A percentile compares a stretch with the other conserved stretches of the same genome.
Conservation (phyloP, 1,284 basidiomycete genomes). For the Phlebopus sp. region DNA sequence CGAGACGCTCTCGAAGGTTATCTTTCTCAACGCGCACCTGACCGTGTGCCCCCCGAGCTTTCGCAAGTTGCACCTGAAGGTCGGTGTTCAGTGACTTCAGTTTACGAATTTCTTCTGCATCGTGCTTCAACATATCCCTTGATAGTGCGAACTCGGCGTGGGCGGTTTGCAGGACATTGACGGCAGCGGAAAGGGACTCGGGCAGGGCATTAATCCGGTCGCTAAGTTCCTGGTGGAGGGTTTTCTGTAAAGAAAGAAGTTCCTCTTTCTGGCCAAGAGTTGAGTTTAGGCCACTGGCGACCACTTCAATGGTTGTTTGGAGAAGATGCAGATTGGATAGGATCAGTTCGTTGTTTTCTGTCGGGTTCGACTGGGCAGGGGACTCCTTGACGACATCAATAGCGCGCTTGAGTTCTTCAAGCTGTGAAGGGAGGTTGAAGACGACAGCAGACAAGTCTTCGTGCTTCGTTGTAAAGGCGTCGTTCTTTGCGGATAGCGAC, state of each 20-base stretch:
- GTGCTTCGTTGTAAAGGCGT: slow-evolving; percentile 34
- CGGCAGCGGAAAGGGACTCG: slow-evolving; percentile 52
- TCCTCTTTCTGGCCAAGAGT: slow-evolving; percentile 48
- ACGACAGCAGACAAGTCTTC: slow-evolving; percentile 37
- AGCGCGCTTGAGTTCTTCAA: slow-evolving; percentile 41
- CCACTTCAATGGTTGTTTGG: slow-evolving; percentile 42
- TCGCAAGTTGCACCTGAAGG: slow-evolving; percentile 65
- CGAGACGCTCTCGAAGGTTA: slow-evolving; percentile 57
- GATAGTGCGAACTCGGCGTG: slow-evolving; percentile 61
- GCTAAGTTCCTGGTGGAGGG: slow-evolving; percentile 49
- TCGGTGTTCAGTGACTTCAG: slow-evolving; percentile 53
- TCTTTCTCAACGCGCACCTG: slow-evolving; percentile 82
- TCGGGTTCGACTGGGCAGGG: slow-evolving; percentile 21
- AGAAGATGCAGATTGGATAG: slow-evolving; percentile 37
- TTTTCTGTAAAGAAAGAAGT: slow-evolving; percentile 34
- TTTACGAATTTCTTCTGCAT: slow-evolving; percentile 66
- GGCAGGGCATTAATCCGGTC: slow-evolving; percentile 58
- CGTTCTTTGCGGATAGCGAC: slow-evolving; percentile 38
- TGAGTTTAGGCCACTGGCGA: slow-evolving; percentile 43
- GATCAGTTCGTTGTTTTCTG: slow-evolving; percentile 26
- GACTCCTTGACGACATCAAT: slow-evolving; percentile 25
- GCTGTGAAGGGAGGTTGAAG: slow-evolving; percentile 41
- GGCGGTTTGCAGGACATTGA: slow-evolving; percentile 53
- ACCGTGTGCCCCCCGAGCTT: slow-evolving; percentile 71
- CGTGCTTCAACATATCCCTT: slow-evolving; percentile 53